phyloP scores from a whole-genome alignment of 2,329 filamentous ascomycete genomes.

The Colletotrichum australisinense region DNA sequence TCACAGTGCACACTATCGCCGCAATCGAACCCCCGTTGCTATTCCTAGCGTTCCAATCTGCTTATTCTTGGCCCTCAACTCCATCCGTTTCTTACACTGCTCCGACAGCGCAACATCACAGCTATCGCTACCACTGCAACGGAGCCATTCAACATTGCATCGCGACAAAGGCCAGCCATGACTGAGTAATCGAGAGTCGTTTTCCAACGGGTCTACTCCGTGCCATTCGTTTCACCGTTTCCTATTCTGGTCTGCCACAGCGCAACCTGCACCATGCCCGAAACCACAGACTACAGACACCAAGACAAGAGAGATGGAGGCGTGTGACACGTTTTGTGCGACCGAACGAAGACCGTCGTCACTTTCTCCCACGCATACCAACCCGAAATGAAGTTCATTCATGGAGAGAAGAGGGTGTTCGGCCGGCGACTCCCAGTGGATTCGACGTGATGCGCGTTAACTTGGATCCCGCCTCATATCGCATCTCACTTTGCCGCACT shows the following conservation, averaged over 20 bases:
- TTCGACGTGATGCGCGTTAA: background rate
- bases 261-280: background rate
- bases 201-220: background rate
- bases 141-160: background rate
- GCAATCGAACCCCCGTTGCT: constrained; percentile 19
- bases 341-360: background rate
- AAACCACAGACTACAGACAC: background rate
- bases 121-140: background rate
- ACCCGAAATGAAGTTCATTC: background rate
- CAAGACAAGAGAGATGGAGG: background rate
- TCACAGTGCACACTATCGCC: background rate
- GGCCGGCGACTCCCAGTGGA: constrained; percentile 28
- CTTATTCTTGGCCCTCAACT: constrained; percentile 13
- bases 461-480: constrained; percentile 3
- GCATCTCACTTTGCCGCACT: constrained; percentile 1
- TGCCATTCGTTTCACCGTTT: constrained; percentile 8
- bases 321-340: constrained; percentile 11
- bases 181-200: background rate
- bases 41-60: constrained; percentile 30
- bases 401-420: constrained; percentile 15
- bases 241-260: constrained; percentile 2
- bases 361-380: background rate
- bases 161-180: background rate
- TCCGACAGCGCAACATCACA: constrained; percentile 2
- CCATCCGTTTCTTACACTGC: constrained; percentile 25